Evolutionary conservation across 1,284 basidiomycete genomes (phyloP).

Genomic region (Melanopsichium pennsylvanicum): DNA sequence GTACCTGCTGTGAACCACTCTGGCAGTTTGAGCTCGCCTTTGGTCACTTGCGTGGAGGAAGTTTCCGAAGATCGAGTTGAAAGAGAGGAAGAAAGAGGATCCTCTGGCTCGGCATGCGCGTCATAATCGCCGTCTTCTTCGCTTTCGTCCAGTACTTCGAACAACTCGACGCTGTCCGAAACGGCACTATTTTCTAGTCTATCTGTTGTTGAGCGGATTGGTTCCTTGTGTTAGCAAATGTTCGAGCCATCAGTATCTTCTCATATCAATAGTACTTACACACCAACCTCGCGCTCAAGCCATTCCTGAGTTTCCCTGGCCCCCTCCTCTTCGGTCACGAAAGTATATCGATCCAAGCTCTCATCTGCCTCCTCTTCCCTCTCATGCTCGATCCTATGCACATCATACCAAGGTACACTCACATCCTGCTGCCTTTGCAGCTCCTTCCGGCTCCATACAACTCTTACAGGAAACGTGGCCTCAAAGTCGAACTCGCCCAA

Average conservation of each 20-base stretch:
- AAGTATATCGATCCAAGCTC: slow-evolving; percentile 55
- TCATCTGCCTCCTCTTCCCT: slow-evolving; percentile 56
- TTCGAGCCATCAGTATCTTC: too few relatives aligned
- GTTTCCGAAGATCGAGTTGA: background rate
- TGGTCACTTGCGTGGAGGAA: background rate
- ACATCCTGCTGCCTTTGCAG: slow-evolving; percentile 34
- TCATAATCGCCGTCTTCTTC: background rate
- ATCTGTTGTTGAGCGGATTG: slow-evolving; percentile 25
- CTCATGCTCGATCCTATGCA: slow-evolving; percentile 57
- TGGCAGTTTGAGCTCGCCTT: slow-evolving; percentile 14
- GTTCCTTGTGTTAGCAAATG: background rate
- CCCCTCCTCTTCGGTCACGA: slow-evolving; percentile 37
- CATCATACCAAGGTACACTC: slow-evolving; percentile 55
- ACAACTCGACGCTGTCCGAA: background rate
- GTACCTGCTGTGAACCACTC: slow-evolving; percentile 51
- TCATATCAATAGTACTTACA: slow-evolving; percentile 56
- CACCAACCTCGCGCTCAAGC: slow-evolving; percentile 59
- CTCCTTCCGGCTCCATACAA: slow-evolving; percentile 51
- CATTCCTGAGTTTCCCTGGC: slow-evolving; percentile 41
- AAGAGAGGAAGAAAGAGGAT: background rate
- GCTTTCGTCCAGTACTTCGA: slow-evolving; percentile 5
- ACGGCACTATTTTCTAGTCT: slow-evolving; percentile 11
- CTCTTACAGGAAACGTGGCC: slow-evolving; percentile 50
- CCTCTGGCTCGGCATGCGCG: background rate
- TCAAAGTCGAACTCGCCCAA: slow-evolving; percentile 57